Evolutionary conservation across 805 yeast genomes (phyloP).

Genomic region (Lipomyces spencermartinsiae): DNA sequence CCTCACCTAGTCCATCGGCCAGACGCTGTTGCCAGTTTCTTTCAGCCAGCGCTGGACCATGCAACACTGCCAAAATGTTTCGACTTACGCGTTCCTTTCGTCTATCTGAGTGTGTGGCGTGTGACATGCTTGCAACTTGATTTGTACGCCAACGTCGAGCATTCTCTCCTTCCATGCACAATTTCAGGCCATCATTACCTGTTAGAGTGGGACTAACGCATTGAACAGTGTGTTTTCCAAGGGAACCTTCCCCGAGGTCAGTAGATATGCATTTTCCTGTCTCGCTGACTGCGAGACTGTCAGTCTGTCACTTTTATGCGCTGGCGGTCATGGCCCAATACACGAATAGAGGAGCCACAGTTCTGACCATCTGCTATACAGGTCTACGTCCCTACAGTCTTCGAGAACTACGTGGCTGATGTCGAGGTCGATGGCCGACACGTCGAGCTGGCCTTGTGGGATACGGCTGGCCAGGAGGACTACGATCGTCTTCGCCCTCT

Average conservation of each 20-base stretch:
- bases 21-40: not conserved
- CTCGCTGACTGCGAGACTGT: not conserved
- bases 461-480: constrained; percentile 99
- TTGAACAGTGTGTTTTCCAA: constrained; percentile 66
- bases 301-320: not conserved
- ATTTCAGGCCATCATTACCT: not conserved
- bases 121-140: not conserved
- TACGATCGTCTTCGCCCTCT: constrained; percentile 91
- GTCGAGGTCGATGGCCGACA: constrained; percentile 90
- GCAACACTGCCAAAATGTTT: not conserved
- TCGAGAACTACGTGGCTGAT: constrained; percentile 96
- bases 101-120: not conserved
- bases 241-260: constrained; percentile 82
- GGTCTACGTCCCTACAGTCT: constrained; percentile 93
- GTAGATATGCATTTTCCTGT: not conserved
- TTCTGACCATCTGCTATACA: constrained; percentile 8
- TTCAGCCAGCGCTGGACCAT: not conserved
- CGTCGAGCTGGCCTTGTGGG: constrained; percentile 95
- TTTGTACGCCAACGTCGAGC: not conserved
- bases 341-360: not conserved
- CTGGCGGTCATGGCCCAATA: not conserved
- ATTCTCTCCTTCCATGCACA: not conserved
- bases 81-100: not conserved
- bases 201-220: not conserved
- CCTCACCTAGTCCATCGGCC: not conserved